These are phyloP conservation scores for Alternaria panax DNA, from an alignment of 2,329 filamentous ascomycete species.

Conservation along the genomic window DNA sequence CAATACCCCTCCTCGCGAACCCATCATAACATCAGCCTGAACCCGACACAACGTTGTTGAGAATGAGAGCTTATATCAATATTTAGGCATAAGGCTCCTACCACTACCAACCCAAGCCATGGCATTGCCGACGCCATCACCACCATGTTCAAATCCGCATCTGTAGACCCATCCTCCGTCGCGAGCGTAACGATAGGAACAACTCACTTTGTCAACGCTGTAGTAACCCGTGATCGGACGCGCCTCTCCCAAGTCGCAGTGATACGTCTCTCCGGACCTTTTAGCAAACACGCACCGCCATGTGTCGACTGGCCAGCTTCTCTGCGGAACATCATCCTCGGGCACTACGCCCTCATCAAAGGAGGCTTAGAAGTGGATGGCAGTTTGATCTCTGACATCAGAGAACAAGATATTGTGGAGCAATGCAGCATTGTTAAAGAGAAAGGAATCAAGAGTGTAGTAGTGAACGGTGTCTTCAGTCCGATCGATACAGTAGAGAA, in stretches of 20 bases:
- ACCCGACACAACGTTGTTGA: not conserved
- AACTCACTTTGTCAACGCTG: conserved; percentile 62
- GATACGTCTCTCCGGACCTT: conserved; percentile 58
- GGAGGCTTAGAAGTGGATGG: conserved; percentile 61
- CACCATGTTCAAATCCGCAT: conserved; percentile 46
- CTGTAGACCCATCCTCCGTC: conserved; percentile 42
- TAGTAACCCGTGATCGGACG: conserved; percentile 59
- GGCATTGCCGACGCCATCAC: conserved; percentile 47
- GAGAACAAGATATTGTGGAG: conserved; percentile 55
- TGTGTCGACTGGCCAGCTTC: conserved; percentile 59
- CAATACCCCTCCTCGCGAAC: not conserved
- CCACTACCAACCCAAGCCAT: conserved; percentile 48
- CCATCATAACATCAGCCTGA: not conserved
- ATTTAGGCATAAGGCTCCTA: conserved; percentile 49
- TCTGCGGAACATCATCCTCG: conserved; percentile 57
- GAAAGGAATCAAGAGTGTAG: conserved; percentile 57
- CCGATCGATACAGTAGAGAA: conserved; percentile 62
- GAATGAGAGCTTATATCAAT: not conserved
- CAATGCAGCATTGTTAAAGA: conserved; percentile 55
- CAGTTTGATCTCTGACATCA: conserved; percentile 53
- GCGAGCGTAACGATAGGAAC: conserved; percentile 60
- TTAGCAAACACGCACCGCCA: conserved; percentile 59
- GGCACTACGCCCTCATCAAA: conserved; percentile 56
- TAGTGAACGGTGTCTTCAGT: conserved; percentile 65
- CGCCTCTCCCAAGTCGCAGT: conserved; percentile 62